A percentile compares a stretch with the other conserved stretches of the same genome.
Conservation (phyloP, 164 flowering plant species). For the Dillenia turbinata region DNA sequence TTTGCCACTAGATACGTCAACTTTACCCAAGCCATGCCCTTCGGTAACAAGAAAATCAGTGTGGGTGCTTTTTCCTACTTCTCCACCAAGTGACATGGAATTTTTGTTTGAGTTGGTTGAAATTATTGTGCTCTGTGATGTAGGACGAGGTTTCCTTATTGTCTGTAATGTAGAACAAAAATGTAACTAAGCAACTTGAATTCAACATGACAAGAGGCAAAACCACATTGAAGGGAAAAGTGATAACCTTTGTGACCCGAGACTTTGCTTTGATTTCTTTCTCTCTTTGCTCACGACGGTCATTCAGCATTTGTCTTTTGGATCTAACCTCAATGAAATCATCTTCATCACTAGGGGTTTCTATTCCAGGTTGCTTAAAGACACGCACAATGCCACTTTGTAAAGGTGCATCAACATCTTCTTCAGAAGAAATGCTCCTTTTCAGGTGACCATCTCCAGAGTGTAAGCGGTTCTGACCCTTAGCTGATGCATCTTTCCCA, state of each 20-base stretch:
- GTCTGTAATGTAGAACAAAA: constrained; percentile 34
- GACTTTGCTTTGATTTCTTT: constrained; percentile 83
- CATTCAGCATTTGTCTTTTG: constrained; percentile 94
- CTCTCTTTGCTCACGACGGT: constrained; percentile 93
- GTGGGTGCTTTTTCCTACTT: constrained; percentile 23
- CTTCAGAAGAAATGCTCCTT: constrained; percentile 41
- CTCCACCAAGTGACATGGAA: constrained; percentile 29
- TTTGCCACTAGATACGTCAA: constrained; percentile 45
- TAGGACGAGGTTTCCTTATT: constrained; percentile 46
- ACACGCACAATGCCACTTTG: constrained; percentile 92
- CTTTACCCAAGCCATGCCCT: constrained; percentile 23
- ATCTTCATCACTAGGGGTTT: constrained; percentile 95
- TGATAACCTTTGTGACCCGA: constrained; percentile 53
- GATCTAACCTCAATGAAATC: constrained; percentile 98
- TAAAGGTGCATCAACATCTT: constrained; percentile 79
- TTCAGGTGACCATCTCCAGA: constrained; percentile 42
- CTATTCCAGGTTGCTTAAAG: constrained; percentile 92
- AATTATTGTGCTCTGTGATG: constrained; percentile 28
- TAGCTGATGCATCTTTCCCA: constrained; percentile 32
- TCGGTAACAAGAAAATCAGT: constrained; percentile 35
- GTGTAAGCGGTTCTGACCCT: constrained; percentile 24
- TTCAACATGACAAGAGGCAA: neutral
- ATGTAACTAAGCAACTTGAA: neutral
- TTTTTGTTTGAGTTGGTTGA: constrained; percentile 33
- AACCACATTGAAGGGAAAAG: neutral